Percentiles rank a stretch among this genome's conserved stretches.
Evolutionary conservation across 192 early-diverging fungal genomes (phyloP).

Genomic region (Hyaloraphidium curvatum): DNA sequence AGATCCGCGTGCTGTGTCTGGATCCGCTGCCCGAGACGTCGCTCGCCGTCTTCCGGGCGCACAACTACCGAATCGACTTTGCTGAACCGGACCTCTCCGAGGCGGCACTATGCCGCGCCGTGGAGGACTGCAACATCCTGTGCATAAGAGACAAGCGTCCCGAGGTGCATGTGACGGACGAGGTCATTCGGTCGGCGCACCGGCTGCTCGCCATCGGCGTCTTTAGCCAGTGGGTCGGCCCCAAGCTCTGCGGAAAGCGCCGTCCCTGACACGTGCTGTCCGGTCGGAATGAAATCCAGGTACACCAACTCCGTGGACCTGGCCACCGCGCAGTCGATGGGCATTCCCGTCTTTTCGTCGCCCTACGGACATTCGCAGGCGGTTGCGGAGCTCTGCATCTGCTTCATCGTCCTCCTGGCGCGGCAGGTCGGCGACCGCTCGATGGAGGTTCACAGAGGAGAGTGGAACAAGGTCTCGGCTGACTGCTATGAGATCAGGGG

Average conservation of each 20-base stretch:
- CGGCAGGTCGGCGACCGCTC: slow-evolving; percentile 24
- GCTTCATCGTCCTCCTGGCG: slow-evolving; percentile 18
- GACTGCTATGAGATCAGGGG: slow-evolving; percentile 26
- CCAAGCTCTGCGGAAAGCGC: too few species aligned
- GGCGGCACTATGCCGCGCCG: slow-evolving; percentile 1
- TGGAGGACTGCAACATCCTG: slow-evolving; percentile 12
- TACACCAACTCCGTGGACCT: slow-evolving; percentile 16
- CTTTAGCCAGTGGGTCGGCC: too few species aligned
- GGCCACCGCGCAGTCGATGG: slow-evolving; percentile 19
- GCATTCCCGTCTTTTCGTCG: slow-evolving; percentile 23
- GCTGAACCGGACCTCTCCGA: slow-evolving; percentile 11
- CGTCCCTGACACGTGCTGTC: too few species aligned
- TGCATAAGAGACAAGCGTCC: slow-evolving; percentile 12
- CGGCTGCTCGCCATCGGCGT: slow-evolving; percentile 20
- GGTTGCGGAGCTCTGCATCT: slow-evolving; percentile 25
- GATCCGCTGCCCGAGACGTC: slow-evolving; percentile 16
- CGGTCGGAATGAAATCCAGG: too few species aligned
- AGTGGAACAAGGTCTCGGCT: slow-evolving; percentile 28
- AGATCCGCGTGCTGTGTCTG: slow-evolving; percentile 15
- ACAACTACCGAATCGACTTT: slow-evolving; percentile 12
- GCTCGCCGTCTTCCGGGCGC: slow-evolving; percentile 13
- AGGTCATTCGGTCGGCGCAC: slow-evolving; percentile 18
- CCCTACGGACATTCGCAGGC: slow-evolving; percentile 23
- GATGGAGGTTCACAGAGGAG: slow-evolving; percentile 21
- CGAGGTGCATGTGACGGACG: neutral